Evolutionary conservation across 139 green algal genomes (phyloP).

Genomic region (Coelastrella sp.): DNA sequence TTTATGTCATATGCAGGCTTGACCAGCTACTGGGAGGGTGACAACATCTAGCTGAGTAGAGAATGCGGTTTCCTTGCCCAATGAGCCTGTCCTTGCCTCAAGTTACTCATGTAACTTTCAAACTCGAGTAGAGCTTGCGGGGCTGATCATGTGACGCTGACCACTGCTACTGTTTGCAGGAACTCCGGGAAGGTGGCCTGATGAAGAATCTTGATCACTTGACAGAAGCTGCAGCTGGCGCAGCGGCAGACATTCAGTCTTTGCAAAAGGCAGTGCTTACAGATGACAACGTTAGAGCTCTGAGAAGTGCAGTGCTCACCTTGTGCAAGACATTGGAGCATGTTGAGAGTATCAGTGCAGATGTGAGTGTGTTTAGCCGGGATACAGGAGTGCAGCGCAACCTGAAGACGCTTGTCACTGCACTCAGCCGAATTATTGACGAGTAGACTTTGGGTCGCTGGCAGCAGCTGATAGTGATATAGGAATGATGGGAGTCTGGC

Average conservation of each 20-base stretch:
- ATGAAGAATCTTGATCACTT: slow-evolving; percentile 86
- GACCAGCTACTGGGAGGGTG: too few relatives aligned
- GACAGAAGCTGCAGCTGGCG: slow-evolving; percentile 81
- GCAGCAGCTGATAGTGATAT: too few relatives aligned
- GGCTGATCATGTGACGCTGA: too few relatives aligned
- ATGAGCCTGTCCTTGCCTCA: too few relatives aligned
- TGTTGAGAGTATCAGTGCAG: slow-evolving; percentile 77
- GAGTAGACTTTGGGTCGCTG: too few relatives aligned
- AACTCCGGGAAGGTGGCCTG: slow-evolving; percentile 78
- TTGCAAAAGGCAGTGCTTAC: slow-evolving; percentile 91
- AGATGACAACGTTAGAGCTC: slow-evolving; percentile 89
- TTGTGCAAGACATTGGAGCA: slow-evolving; percentile 80
- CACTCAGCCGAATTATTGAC: slow-evolving; percentile 82
- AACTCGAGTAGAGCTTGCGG: too few relatives aligned
- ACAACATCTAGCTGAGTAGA: too few relatives aligned
- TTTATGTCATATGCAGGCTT: too few relatives aligned
- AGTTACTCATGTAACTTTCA: too few relatives aligned
- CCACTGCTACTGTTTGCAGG: slow-evolving; percentile 38
- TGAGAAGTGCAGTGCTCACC: slow-evolving; percentile 83
- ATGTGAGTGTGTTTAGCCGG: slow-evolving; percentile 78
- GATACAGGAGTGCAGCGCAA: slow-evolving; percentile 85
- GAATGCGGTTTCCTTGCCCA: too few relatives aligned
- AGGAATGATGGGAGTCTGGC: too few relatives aligned
- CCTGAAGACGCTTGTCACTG: slow-evolving; percentile 90
- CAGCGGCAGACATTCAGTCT: slow-evolving; percentile 85